Percentiles rank a stretch among this genome's conserved stretches.
Evolutionary conservation across 2,329 filamentous ascomycete genomes (phyloP).

Genomic region (Endothia cerciana): DNA sequence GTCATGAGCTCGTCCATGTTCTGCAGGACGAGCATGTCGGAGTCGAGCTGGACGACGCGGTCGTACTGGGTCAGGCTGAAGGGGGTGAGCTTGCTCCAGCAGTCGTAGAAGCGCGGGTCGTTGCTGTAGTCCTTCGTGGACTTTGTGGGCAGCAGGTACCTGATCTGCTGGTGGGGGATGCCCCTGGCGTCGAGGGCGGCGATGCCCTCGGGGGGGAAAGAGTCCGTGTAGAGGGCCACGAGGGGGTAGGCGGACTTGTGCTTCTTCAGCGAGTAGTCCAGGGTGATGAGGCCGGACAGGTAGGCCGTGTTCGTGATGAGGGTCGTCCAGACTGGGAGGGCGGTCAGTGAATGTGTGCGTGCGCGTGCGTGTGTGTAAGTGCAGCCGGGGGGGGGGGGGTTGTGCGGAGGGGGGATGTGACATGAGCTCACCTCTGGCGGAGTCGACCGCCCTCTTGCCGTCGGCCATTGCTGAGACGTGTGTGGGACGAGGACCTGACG

Average conservation of each 20-base stretch:
- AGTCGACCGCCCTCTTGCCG: slow-evolving; percentile 39
- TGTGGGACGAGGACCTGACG: background rate
- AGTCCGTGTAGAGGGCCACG: slow-evolving; percentile 80
- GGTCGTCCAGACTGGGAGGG: slow-evolving; percentile 74
- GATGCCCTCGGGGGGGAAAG: slow-evolving; percentile 70
- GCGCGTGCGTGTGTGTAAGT: background rate
- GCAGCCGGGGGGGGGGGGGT: too few relatives aligned
- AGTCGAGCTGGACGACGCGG: slow-evolving; percentile 82
- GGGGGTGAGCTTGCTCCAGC: slow-evolving; percentile 84
- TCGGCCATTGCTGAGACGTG: slow-evolving; percentile 36
- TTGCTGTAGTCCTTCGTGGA: slow-evolving; percentile 69
- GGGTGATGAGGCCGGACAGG: slow-evolving; percentile 79
- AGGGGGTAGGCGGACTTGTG: slow-evolving; percentile 73
- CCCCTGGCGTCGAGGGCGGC: slow-evolving; percentile 69
- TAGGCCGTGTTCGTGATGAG: slow-evolving; percentile 86
- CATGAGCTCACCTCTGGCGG: slow-evolving; percentile 48
- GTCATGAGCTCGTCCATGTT: slow-evolving; percentile 96
- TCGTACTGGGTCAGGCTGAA: slow-evolving; percentile 79
- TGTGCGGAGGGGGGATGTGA: slow-evolving; percentile 42
- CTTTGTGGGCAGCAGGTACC: slow-evolving; percentile 70
- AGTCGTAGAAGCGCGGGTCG: slow-evolving; percentile 86
- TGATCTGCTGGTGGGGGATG: slow-evolving; percentile 71
- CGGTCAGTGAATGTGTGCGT: background rate
- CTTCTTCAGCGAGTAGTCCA: slow-evolving; percentile 75
- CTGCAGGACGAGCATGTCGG: slow-evolving; percentile 79